Evolutionary conservation across 176 grass and related monocot species (phyloP).

Genomic region (Coix lacrymajobi): DNA sequence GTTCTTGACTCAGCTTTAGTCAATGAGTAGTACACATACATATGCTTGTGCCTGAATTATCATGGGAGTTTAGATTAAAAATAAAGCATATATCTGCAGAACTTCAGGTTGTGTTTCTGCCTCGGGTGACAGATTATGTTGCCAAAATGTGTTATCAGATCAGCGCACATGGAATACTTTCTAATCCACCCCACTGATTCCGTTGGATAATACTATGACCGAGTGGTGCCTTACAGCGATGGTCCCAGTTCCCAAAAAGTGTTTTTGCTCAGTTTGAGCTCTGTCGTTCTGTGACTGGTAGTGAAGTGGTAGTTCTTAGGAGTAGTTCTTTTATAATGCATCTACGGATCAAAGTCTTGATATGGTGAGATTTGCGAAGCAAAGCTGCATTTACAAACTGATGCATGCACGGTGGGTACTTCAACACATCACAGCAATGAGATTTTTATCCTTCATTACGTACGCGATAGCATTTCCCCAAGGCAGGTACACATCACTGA

Average conservation of each 20-base stretch:
- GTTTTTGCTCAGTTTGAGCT: neutral
- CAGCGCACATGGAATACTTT: neutral
- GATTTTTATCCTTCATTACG: slow-evolving; percentile 5
- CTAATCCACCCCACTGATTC: neutral
- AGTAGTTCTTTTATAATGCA: slow-evolving; percentile 1
- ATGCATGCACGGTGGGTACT: neutral
- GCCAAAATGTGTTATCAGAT: neutral
- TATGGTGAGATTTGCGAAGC: neutral
- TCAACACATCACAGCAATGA: slow-evolving; percentile 11
- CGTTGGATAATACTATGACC: neutral
- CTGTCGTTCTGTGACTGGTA: neutral
- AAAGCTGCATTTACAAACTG: slow-evolving; percentile 17
- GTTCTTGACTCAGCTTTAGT: neutral
- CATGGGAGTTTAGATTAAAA: neutral
- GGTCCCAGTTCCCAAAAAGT: neutral
- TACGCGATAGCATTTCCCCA: neutral
- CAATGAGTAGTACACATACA: neutral
- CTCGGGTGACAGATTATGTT: slow-evolving; percentile 11
- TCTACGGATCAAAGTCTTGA: slow-evolving; percentile 18
- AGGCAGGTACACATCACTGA: slow-evolving; percentile 8
- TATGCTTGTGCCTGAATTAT: neutral
- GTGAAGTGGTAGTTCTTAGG: neutral
- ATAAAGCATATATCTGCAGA: neutral
- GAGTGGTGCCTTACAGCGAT: neutral
- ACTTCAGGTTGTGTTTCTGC: slow-evolving; percentile 23